phyloP scores from a whole-genome alignment of 768 basidiomycete species.

The Leccinum subgranulosum region DNA sequence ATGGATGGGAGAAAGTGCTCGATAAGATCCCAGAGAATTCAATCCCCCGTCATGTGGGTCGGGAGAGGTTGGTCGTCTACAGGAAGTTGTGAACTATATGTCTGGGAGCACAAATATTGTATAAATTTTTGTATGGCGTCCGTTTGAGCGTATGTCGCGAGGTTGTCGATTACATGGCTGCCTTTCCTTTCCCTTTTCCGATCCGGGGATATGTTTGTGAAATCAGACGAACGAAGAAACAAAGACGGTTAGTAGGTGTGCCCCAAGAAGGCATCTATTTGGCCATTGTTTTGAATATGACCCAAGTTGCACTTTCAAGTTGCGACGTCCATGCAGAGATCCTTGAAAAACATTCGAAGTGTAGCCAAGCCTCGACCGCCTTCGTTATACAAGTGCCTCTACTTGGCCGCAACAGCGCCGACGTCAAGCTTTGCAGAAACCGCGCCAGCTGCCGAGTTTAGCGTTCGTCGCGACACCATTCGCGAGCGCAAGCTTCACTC shows the following conservation, averaged over 20 bases:
- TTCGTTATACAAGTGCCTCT: constrained; percentile 6
- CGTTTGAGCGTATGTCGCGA: no score
- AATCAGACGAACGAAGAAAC: no score
- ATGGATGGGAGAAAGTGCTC: constrained; percentile 50
- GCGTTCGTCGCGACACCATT: constrained; percentile 5
- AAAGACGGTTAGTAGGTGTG: no score
- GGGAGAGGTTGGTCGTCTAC: constrained; percentile 48
- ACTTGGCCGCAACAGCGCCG: constrained; percentile 12
- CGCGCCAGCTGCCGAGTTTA: constrained; percentile 2
- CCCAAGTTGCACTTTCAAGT: not conserved
- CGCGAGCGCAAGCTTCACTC: constrained; percentile 27
- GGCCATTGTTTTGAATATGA: not conserved
- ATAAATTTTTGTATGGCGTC: no score
- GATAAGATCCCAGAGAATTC: constrained; percentile 50
- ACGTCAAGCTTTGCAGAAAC: constrained; percentile 2
- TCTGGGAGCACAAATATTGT: no score
- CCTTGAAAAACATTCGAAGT: constrained; percentile 20
- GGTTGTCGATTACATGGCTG: no score
- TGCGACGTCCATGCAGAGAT: constrained; percentile 18
- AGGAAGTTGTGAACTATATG: constrained; percentile 1
- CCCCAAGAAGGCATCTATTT: not conserved
- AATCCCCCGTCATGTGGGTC: constrained; percentile 40
- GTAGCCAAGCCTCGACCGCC: constrained; percentile 7
- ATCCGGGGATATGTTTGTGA: no score
- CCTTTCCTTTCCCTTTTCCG: no score